Base-by-base conservation (phyloP, 2,329 filamentous ascomycete genomes). In the Colletotrichum tabaci region DNA sequence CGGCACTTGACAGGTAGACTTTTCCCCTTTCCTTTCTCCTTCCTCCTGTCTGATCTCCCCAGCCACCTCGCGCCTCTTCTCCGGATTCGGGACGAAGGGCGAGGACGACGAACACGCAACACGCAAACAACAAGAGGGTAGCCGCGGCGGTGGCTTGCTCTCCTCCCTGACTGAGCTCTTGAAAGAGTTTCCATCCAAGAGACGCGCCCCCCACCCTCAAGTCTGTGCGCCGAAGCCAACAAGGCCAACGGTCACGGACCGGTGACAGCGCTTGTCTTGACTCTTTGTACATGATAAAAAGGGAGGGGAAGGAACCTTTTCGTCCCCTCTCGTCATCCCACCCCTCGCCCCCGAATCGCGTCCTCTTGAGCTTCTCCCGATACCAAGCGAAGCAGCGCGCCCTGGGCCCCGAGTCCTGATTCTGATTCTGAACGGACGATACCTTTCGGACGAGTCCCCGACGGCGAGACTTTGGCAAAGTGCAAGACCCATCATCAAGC, bases 161-260 rank as follows among this genome's bases (percentile, higher is more conserved):
- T 15, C 21, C 30, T 60, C 42, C 35, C 35, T 38, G 35, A 38
- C 35, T 10, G 12, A 26, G 8, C 7, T 46, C 15, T 18, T 12
- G 35, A 56, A 26, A 15, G 16, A 8, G 26, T 13, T 50, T n/a
- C 16, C 52, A n/a, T 60, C 46, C 53, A 53, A 16, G 53, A 66
- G n/a, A n/a, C 38, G n/a, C 35, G 8, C 8, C 35, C 35, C 9
- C 35, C 35, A 10, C 30, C 50, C 66, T 52, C 6, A 46, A 66
- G 66, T 46, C 66, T 53, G 66, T 68, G 66, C 66, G 61, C 66
- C 66, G 52, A 65, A 50, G 61, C n/a, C 66, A 66, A 47, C 66
- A 8, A 38, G 8, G 35, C 35, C 35, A 38, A 38, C 35, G 35
- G 9, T 38, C 35, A 2, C 8, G 35, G 53, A 46, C 61, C 53